Conservation (phyloP, 2,329 filamentous ascomycete genomes). For the Pochonia chlamydosporia region DNA sequence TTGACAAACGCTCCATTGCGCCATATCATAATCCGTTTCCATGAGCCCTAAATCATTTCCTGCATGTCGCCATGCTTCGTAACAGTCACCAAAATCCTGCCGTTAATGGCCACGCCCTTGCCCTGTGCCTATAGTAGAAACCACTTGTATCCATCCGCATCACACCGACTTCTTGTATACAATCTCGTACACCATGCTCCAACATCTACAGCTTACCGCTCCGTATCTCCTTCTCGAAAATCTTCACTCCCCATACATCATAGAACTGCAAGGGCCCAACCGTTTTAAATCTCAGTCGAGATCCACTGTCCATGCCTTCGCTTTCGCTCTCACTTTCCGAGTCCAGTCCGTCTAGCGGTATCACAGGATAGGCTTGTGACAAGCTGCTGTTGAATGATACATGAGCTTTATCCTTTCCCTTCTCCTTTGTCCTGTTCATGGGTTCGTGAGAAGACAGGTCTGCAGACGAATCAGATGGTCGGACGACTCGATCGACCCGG, state of each 20-base stretch:
- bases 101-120: too few relatives aligned
- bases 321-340: constrained; percentile 31
- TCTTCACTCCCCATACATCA: constrained; percentile 42
- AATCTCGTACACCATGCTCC: too few relatives aligned
- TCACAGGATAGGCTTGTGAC: constrained; percentile 18
- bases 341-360: constrained; percentile 21
- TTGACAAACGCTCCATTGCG: too few relatives aligned
- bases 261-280: constrained; percentile 31
- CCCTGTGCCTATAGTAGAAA: too few relatives aligned
- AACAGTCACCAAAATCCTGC: too few relatives aligned
- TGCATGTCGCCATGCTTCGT: too few relatives aligned
- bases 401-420: constrained; percentile 25
- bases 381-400: constrained; percentile 6
- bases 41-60: too few relatives aligned
- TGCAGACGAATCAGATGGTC: constrained; percentile 25
- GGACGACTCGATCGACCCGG: constrained; percentile 42
- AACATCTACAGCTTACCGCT: constrained; percentile 5
- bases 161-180: too few relatives aligned
- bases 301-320: constrained; percentile 22
- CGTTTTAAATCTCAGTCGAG: constrained; percentile 28
- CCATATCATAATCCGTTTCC: too few relatives aligned
- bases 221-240: constrained; percentile 54
- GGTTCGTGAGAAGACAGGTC: constrained; percentile 22
- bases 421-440: constrained; percentile 28
- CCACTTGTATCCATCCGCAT: too few relatives aligned